Conservation (phyloP, 148 eudicot species). For the Chenopodium berlandieri region DNA sequence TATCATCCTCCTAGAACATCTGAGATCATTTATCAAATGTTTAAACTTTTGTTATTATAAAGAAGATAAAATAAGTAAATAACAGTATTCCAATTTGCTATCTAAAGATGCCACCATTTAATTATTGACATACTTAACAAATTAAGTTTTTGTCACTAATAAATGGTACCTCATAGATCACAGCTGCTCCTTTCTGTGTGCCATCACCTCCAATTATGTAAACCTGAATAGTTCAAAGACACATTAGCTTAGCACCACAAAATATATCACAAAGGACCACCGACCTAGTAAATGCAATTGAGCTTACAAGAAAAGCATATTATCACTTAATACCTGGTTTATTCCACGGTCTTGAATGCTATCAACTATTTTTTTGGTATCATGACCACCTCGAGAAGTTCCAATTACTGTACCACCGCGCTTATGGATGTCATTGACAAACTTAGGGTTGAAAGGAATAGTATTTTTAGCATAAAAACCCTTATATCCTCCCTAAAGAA, state of each 20-base stretch:
- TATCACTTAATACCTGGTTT: constrained; percentile 53
- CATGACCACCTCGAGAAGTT: constrained; percentile 95
- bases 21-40: background rate
- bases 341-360: constrained; percentile 95
- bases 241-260: constrained; percentile 12
- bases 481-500: constrained; percentile 76
- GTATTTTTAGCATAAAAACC: constrained; percentile 89
- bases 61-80: too few relatives aligned
- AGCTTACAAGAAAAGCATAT: background rate
- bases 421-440: constrained; percentile 85
- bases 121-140: background rate
- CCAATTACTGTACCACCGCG: constrained; percentile 91
- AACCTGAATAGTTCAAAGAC: constrained; percentile 45
- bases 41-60: too few relatives aligned
- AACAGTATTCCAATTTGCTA: background rate
- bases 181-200: constrained; percentile 87
- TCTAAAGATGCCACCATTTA: background rate
- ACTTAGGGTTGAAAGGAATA: constrained; percentile 58
- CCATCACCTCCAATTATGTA: constrained; percentile 96
- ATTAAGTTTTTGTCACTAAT: background rate
- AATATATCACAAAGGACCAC: background rate
- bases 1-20: background rate
- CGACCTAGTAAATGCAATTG: background rate
- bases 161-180: constrained; percentile 59
- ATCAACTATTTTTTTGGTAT: constrained; percentile 82